phyloP scores from a whole-genome alignment of 192 early-diverging fungal genomes.

The Coemansia sp. region DNA sequence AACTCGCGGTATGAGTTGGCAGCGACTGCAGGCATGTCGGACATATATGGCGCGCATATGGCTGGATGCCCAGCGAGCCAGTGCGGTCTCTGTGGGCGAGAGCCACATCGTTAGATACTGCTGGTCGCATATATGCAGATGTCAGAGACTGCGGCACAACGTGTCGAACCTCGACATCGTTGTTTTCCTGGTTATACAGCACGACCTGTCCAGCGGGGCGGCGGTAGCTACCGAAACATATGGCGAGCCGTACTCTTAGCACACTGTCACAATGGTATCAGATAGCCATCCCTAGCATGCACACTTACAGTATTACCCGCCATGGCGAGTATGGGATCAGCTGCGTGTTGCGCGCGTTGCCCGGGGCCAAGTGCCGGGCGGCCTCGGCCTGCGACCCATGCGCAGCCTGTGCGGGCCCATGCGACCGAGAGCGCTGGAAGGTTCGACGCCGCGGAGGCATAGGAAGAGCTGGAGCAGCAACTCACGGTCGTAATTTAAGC shows the following conservation, averaged over 20 bases:
- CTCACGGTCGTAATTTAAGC: too few species aligned
- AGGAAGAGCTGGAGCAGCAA: too few species aligned
- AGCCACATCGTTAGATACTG: conserved; percentile 4
- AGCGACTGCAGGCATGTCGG: conserved; percentile 27
- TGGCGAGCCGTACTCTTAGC: not conserved
- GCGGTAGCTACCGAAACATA: conserved; percentile 18
- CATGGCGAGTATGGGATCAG: conserved; percentile 47
- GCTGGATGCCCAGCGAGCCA: conserved; percentile 5
- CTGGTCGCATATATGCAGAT: not conserved
- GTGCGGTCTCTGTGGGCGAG: not conserved
- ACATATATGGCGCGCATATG: conserved; percentile 10
- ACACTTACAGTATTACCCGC: conserved; percentile 46
- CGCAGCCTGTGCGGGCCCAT: conserved; percentile 2
- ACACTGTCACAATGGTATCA: not conserved
- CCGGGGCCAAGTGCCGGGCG: not conserved
- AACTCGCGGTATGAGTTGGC: not conserved
- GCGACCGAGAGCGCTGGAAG: conserved; percentile 22
- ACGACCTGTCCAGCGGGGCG: conserved; percentile 55
- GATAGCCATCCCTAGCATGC: too few species aligned
- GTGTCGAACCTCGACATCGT: conserved; percentile 50
- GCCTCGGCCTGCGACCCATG: not conserved
- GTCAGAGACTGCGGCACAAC: conserved; percentile 11
- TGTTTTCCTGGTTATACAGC: conserved; percentile 61
- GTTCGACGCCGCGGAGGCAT: conserved; percentile 12
- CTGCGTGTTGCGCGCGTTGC: conserved; percentile 19